These are phyloP conservation scores for Cytospora piceae DNA, from an alignment of 2,329 filamentous ascomycete species.

Conservation along the genomic window DNA sequence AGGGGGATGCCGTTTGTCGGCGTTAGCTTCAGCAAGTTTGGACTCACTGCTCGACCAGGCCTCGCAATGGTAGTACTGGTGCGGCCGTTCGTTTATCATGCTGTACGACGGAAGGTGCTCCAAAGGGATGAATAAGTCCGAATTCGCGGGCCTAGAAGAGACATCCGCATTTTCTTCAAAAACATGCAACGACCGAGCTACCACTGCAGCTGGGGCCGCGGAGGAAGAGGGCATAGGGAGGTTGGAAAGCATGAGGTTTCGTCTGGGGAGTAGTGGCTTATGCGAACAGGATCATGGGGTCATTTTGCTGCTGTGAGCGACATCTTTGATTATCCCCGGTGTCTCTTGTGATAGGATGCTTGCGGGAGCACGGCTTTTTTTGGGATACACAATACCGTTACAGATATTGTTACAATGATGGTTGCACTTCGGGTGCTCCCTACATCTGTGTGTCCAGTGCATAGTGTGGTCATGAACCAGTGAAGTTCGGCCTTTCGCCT, in stretches of 20 bases:
- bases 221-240: neutral
- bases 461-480: neutral
- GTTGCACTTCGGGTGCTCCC: conserved; percentile 4
- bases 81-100: conserved; percentile 1
- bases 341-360: neutral
- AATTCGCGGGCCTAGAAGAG: conserved; percentile 6
- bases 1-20: neutral
- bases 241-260: neutral
- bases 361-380: neutral
- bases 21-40: neutral
- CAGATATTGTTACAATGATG: neutral
- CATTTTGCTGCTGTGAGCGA: neutral
- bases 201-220: conserved; percentile 13
- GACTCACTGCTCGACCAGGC: neutral
- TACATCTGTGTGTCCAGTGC: neutral
- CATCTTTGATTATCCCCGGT: neutral
- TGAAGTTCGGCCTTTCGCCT: conserved; percentile 1
- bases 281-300: neutral
- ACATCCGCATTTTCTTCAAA: conserved; percentile 3
- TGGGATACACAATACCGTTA: conserved; percentile 9
- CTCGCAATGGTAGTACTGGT: neutral
- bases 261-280: neutral
- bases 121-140: neutral
- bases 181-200: conserved; percentile 2
- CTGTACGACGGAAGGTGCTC: conserved; percentile 9